Evolutionary conservation across 257 asterid species (phyloP), one percentile per base, ranked within the genome.

Genomic region (Rhazya stricta): DNA sequence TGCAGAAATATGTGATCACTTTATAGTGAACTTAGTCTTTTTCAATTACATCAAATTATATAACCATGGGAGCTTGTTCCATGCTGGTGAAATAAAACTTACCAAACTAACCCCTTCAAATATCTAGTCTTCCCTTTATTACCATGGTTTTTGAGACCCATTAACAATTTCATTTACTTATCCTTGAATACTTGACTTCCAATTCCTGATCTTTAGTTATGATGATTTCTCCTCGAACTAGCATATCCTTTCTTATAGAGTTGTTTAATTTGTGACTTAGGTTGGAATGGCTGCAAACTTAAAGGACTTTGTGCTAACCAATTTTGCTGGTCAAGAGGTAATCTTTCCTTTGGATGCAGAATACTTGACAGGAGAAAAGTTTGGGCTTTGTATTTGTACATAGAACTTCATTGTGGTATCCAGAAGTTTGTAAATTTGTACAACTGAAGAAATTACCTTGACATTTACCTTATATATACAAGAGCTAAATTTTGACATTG

Each of bases 241-340:
- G 30, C 3, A 27, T 76, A 29, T 60, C 10, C 67, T 41, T 34
- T 29, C 67, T 46, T 71, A 42, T 13, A 74, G 70, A 71, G 50
- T 42, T 45, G 11, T 79, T 7, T 12, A 60, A n/a, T 69, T 15
- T 32, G 6, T 61, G 37, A 60, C 74, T 63, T 84, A 91, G 97
- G 89, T 94, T 45, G 96, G 87, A 57, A 90, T 94, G 97, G 96
- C 97, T 77, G 96, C 91, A 75, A 94, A 94, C 79, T 87, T 94
- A 45, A 89, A 80, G 89, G 89, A 92, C 79, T 88, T 81, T 66
- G 89, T 88, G 82, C 85, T 94, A 66, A 86, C 86, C 25, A 86
- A 83, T 82, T 83, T 85, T 56, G 88, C 84, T 75, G 97, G 97
- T 74, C 78, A 85, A 72, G 92, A 94, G 97, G 98, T 94, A 88